These are phyloP conservation scores for Warburgia ugandensis DNA, from an alignment of 164 flowering plant genomes.

Conservation along the genomic window DNA sequence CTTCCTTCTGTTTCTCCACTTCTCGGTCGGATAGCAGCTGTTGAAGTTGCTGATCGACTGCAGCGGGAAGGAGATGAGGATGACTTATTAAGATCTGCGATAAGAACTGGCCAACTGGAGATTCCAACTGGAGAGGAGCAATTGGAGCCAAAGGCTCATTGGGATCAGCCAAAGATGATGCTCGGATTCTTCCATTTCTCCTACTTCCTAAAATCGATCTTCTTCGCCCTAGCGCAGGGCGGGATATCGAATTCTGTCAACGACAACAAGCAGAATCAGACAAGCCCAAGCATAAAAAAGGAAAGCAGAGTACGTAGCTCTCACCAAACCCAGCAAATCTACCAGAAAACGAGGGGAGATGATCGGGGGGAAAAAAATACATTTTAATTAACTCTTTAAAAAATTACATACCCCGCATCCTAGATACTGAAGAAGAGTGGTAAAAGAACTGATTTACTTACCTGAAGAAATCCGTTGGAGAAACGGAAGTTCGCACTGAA, in stretches of 20 bases:
- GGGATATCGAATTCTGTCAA: slow-evolving; percentile 28
- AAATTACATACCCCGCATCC: too few species aligned
- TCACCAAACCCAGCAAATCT: too few species aligned
- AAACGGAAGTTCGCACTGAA: slow-evolving; percentile 8
- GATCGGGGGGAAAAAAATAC: too few species aligned
- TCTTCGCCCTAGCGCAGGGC: slow-evolving; percentile 24
- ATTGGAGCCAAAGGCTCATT: slow-evolving; percentile 34
- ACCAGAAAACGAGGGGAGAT: too few species aligned
- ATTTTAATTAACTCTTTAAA: too few species aligned
- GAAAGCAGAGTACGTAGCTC: too few species aligned
- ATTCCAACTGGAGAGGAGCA: slow-evolving; percentile 86
- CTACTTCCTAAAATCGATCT: slow-evolving; percentile 17
- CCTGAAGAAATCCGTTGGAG: slow-evolving; percentile 22
- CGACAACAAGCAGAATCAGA: background rate
- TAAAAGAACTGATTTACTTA: slow-evolving; percentile 4
- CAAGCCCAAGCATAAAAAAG: background rate
- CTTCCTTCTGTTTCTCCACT: slow-evolving; percentile 52
- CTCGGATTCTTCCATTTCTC: slow-evolving; percentile 32
- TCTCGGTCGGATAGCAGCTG: slow-evolving; percentile 78
- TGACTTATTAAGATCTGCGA: slow-evolving; percentile 69
- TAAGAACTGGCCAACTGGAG: slow-evolving; percentile 81
- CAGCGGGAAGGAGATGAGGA: slow-evolving; percentile 92
- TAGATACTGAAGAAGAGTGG: too few species aligned
- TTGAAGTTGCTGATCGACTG: slow-evolving; percentile 91
- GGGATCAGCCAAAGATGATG: slow-evolving; percentile 27